phyloP scores from a whole-genome alignment of 1,284 basidiomycete species.

The Cutaneotrichosporon sp. region DNA sequence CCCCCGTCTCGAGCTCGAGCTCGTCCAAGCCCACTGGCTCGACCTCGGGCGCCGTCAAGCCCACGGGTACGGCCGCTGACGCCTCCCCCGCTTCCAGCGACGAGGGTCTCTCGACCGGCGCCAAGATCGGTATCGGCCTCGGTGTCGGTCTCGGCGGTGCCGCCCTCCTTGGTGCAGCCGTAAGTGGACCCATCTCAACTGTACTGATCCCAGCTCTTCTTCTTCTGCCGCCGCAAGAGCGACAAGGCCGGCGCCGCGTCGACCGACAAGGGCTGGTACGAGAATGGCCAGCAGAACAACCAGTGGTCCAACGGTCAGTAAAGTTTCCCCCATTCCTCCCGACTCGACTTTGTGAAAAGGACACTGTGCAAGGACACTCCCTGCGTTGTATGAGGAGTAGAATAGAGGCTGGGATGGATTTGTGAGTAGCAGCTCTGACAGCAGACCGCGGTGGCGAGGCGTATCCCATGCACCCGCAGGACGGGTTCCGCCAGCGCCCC shows the following conservation, averaged over 20 bases:
- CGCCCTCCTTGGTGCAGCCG: constrained; percentile 35
- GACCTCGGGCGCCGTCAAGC: constrained; percentile 10
- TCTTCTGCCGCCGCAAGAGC: constrained; percentile 21
- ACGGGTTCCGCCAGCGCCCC: constrained; percentile 2
- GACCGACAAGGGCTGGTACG: constrained; percentile 21
- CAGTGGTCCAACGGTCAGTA: constrained; percentile 13
- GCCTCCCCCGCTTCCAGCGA: constrained; percentile 16
- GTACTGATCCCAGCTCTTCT: constrained; percentile 9
- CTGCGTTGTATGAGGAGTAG: neutral
- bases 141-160: constrained; percentile 40
- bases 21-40: constrained; percentile 9
- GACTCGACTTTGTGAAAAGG: neutral
- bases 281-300: constrained; percentile 12
- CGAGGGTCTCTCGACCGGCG: constrained; percentile 24
- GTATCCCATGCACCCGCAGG: constrained; percentile 1
- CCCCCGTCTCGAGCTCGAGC: constrained; percentile 1
- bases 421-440: neutral
- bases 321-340: neutral
- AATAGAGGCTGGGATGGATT: constrained; percentile 8
- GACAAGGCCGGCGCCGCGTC: constrained; percentile 11
- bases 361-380: constrained; percentile 4
- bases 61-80: constrained; percentile 28
- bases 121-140: constrained; percentile 46
- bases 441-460: constrained; percentile 1
- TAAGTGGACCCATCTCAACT: constrained; percentile 8